Percentiles rank a stretch among this genome's conserved stretches.
Evolutionary conservation across 2,329 filamentous ascomycete species (phyloP).

Genomic region (Paraphaeosphaeria sporulosa): DNA sequence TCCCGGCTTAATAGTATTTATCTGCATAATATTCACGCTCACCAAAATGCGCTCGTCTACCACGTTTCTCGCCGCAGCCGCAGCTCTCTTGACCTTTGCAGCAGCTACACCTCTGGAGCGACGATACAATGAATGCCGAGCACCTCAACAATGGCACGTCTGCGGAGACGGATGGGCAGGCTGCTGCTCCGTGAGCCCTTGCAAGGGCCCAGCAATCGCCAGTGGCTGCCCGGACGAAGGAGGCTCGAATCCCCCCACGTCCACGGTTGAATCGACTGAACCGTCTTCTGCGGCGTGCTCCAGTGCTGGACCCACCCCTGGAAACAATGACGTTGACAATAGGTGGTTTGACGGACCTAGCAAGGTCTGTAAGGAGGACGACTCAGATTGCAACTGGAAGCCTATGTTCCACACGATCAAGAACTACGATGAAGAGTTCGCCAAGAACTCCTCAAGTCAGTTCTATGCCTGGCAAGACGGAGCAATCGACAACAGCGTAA

Average conservation of each 20-base stretch:
- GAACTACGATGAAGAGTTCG: conserved; percentile 5
- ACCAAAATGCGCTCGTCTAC: conserved; percentile 7
- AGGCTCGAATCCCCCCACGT: neutral
- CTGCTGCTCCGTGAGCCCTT: conserved; percentile 11
- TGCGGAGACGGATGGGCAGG: conserved; percentile 11
- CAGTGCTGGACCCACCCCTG: neutral
- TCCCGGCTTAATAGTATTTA: neutral
- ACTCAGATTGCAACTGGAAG: conserved; percentile 10
- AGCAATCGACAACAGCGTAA: neutral
- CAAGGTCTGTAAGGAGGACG: conserved; percentile 3
- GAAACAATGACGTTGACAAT: neutral
- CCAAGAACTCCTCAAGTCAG: neutral
- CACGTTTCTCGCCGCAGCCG: conserved; percentile 8
- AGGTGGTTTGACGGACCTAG: neutral
- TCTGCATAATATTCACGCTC: neutral
- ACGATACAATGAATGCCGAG: conserved; percentile 1
- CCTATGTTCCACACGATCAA: neutral
- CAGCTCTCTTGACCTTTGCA: conserved; percentile 2
- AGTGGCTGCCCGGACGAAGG: conserved; percentile 9
- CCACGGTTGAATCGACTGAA: neutral
- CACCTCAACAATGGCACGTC: conserved; percentile 8
- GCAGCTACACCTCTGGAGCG: conserved; percentile 8
- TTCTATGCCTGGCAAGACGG: conserved; percentile 2
- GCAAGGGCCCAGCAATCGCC: conserved; percentile 10
- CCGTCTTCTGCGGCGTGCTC: neutral